A percentile compares a stretch with the other conserved stretches of the same genome.
These are phyloP conservation scores for Sarocladium strictum DNA, from an alignment of 2,329 filamentous ascomycete genomes.

Conservation along the genomic window DNA sequence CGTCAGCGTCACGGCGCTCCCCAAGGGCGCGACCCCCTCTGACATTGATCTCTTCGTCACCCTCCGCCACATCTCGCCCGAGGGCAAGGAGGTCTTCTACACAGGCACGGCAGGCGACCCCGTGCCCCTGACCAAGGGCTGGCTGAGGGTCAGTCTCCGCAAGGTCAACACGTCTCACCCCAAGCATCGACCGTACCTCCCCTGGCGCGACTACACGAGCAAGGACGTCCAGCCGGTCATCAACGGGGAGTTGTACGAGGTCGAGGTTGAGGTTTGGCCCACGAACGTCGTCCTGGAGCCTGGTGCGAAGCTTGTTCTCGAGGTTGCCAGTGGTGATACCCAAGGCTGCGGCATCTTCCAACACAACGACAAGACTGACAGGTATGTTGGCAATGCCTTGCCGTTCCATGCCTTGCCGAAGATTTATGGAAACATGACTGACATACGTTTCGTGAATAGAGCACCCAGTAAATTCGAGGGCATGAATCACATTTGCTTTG, in stretches of 20 bases:
- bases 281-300: slow-evolving; percentile 47
- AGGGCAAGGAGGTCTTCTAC: slow-evolving; percentile 54
- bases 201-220: slow-evolving; percentile 46
- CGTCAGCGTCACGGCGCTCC: slow-evolving; percentile 54
- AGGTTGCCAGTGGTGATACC: slow-evolving; percentile 51
- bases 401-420: not conserved
- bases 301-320: slow-evolving; percentile 48
- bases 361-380: slow-evolving; percentile 44
- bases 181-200: slow-evolving; percentile 48
- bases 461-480: slow-evolving; percentile 30
- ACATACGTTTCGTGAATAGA: slow-evolving; percentile 11
- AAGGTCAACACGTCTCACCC: slow-evolving; percentile 45
- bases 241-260: slow-evolving; percentile 47
- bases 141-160: slow-evolving; percentile 54
- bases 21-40: slow-evolving; percentile 23
- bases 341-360: slow-evolving; percentile 53
- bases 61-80: slow-evolving; percentile 48
- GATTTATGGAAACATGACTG: not conserved
- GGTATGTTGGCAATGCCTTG: slow-evolving; percentile 22
- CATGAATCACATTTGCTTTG: slow-evolving; percentile 48
- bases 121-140: slow-evolving; percentile 58
- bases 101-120: slow-evolving; percentile 61
- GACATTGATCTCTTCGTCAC: slow-evolving; percentile 63
- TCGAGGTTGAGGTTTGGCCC: slow-evolving; percentile 61
- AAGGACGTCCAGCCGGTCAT: slow-evolving; percentile 50